Evolutionary conservation across 495 filamentous ascomycete genomes (phyloP), one percentile per base, ranked within the genome.

Genomic region (Hypomontagnella submonticulosa): DNA sequence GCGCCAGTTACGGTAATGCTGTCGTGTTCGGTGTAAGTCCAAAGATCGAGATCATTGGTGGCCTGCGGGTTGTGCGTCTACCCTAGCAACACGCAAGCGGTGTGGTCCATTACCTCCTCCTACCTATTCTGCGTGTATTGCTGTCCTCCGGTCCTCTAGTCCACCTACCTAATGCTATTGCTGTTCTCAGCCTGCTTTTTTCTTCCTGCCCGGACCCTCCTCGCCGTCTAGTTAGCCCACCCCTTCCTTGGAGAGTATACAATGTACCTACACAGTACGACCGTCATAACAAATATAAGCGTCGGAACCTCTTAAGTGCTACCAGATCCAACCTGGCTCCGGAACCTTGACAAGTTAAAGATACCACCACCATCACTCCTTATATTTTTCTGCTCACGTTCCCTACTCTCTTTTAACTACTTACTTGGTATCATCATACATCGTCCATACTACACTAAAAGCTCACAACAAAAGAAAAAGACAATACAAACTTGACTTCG

Each of bases 1-100:
- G 11, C 18, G 13, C 60, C 60, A 69, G 60, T 69, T 30, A 61
- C 18, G 66, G 47, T 61, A 42, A 61, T 64, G 66, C 56, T 69
- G 66, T 64, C 66, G 66, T 64, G 66, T 64, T 63, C 60, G 66
- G 66, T 69, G 66, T 69, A 38, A 69, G 46, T 42, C 34, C 32
- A 61, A 3, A 43, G 40, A 44, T 46, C 54, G 44, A 51, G 20
- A 64, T 57, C 38, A 69, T 69, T 69, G 66, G 66, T 57, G 16
- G 50, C 38, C 42, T 52, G 55, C 37, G 32, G 33, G 48, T 57
- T n/a, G 23, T 62, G 53, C 64, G 57, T 63, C 47, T 42, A 41
- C 54, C 59, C 59, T 40, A 62, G 54, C 64, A 55, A 10, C 49
- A 42, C 53, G 63, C 58, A 30, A 68, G 66, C 66, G 60, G 66